These are phyloP conservation scores for Letharia lupina DNA, from an alignment of 495 filamentous ascomycete genomes.

Conservation along the genomic window DNA sequence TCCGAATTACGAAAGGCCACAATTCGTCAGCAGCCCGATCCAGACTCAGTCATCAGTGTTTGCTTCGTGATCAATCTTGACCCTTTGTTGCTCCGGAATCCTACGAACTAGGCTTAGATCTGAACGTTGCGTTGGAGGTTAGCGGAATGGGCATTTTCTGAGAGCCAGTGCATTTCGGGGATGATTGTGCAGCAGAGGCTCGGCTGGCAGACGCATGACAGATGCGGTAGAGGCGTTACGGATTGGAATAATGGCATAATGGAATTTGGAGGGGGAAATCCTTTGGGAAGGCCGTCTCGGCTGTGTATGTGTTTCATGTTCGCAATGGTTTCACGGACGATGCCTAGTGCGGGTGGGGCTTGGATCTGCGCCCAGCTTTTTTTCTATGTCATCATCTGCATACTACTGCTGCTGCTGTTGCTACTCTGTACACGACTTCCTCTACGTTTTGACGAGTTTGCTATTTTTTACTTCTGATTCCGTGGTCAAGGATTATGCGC, in stretches of 20 bases:
- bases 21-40: conserved; percentile 23
- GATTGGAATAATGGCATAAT: not conserved
- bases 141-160: not conserved
- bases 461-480: not conserved
- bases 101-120: conserved; percentile 8
- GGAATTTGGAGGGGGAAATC: not conserved
- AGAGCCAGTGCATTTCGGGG: not conserved
- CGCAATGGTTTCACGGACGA: conserved; percentile 17
- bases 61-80: conserved; percentile 1
- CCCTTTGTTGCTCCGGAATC: not conserved
- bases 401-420: not conserved
- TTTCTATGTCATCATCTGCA: conserved; percentile 20
- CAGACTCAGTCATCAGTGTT: conserved; percentile 18
- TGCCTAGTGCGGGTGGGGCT: conserved; percentile 19
- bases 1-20: conserved; percentile 16
- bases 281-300: conserved; percentile 7
- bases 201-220: not conserved
- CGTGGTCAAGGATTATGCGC: not conserved
- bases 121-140: not conserved
- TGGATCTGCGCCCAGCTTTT: conserved; percentile 13
- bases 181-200: not conserved
- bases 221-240: conserved; percentile 14
- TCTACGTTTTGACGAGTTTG: not conserved
- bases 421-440: not conserved
- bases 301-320: conserved; percentile 24